Evolutionary conservation across 768 basidiomycete genomes (phyloP), one percentile per base, ranked within the genome.

Genomic region (Lentinula boryana): DNA sequence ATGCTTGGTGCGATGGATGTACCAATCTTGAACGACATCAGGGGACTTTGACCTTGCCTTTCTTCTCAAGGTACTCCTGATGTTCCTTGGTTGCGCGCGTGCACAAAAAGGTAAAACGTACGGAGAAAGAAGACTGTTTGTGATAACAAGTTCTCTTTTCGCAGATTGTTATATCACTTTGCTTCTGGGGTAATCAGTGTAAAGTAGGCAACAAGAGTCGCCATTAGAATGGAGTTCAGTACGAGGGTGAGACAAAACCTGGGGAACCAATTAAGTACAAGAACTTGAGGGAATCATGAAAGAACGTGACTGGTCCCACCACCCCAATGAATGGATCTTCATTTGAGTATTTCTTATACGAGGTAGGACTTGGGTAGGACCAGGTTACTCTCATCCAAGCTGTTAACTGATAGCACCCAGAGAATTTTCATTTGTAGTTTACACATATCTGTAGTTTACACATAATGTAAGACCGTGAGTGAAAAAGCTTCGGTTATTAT

Each of bases 161-260:
- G 33, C 33, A 33, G 13, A 3, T 31, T 13, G 16, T 31, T 2
- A 18, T 10, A 10, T 38, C 21, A 36, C 33, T 18, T 54, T 40
- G 1, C 5, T 32, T 52, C 35, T 10, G 27, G 12, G 35, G 31
- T 5, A 52, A 33, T 52, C 8, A 5, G 23, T 33, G 53, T 13
- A 55, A 40, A 16, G 35, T 36, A 23, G 55, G 38, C 36, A 40
- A 27, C 21, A 36, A 56, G 23, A 31, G 27, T 56, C 23, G 55
- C 55, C 55, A 56, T 56, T 56, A 36, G n/a, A 40, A 40, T 23
- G 55, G 55, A 56, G 40, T 56, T 41, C 38, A 46, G 44, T 6
- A 43, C 16, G n/a, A 18, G 9, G 40, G 23, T 27, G 53, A 41
- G 55, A 40, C 38, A 43, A 40, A 56, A n/a, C 23, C 38, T 43